Evolutionary conservation across 1,284 basidiomycete genomes (phyloP).

Genomic region (Marasmius fiardii): DNA sequence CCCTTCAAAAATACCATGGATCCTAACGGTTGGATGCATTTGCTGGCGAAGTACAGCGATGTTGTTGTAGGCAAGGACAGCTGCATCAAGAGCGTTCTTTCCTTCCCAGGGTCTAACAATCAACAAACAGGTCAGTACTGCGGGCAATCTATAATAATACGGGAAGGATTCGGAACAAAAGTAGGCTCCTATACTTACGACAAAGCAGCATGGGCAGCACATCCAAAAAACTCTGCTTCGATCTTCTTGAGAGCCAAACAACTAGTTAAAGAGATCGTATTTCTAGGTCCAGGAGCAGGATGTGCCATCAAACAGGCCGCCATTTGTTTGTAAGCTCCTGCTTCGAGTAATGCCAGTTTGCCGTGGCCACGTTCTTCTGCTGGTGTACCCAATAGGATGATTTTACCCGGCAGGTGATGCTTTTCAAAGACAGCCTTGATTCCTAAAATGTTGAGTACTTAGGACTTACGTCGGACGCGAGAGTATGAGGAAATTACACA

Average conservation of each 20-base stretch:
- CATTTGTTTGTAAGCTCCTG: constrained; percentile 65
- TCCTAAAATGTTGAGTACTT: constrained; percentile 17
- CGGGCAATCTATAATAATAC: too few species aligned
- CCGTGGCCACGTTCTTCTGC: constrained; percentile 77
- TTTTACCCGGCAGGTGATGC: constrained; percentile 57
- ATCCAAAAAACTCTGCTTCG: constrained; percentile 52
- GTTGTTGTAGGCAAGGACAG: constrained; percentile 67
- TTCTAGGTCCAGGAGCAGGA: constrained; percentile 56
- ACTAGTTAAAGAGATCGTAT: constrained; percentile 48
- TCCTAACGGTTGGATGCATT: constrained; percentile 54
- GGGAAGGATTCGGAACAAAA: too few species aligned
- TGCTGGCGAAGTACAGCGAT: constrained; percentile 75
- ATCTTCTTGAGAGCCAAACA: constrained; percentile 51
- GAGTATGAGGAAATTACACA: not conserved
- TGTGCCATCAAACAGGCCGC: constrained; percentile 70
- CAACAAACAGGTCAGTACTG: not conserved
- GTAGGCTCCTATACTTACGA: not conserved
- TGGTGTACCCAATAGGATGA: constrained; percentile 78
- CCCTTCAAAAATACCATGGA: constrained; percentile 65
- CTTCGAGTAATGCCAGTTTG: constrained; percentile 59
- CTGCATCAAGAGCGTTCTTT: constrained; percentile 74
- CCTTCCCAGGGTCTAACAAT: constrained; percentile 61
- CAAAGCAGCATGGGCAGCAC: constrained; percentile 42
- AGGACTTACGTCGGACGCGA: not conserved
- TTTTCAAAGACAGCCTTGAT: constrained; percentile 56